Percentiles rank a stretch among this genome's conserved stretches.
Evolutionary conservation across 768 basidiomycete species (phyloP).

Genomic region (Leucosporidium creatinivorum): DNA sequence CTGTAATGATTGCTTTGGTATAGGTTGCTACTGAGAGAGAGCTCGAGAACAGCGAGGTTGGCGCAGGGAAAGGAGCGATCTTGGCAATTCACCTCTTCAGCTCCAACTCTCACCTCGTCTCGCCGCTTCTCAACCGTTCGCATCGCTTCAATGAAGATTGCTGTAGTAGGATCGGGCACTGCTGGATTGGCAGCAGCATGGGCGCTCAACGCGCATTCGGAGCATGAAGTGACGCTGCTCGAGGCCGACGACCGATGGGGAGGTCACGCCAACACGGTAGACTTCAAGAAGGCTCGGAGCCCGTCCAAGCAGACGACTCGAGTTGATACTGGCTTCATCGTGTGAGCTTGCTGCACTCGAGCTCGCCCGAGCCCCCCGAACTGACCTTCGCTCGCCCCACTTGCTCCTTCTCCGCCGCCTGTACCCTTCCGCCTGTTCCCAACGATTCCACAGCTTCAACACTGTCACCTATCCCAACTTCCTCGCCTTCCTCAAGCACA

Average conservation of each 20-base stretch:
- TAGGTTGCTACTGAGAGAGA: too few species aligned
- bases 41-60: too few species aligned
- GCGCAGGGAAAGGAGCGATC: too few species aligned
- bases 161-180: constrained; percentile 70
- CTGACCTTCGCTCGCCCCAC: background rate
- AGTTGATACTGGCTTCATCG: constrained; percentile 65
- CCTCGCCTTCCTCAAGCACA: constrained; percentile 56
- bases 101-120: too few species aligned
- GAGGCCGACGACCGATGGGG: constrained; percentile 62
- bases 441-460: constrained; percentile 45
- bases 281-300: constrained; percentile 44
- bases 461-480: constrained; percentile 72
- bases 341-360: constrained; percentile 39
- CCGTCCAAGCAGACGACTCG: constrained; percentile 43
- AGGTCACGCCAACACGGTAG: constrained; percentile 70
- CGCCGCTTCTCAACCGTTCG: too few species aligned
- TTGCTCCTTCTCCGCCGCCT: background rate
- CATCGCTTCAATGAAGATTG: constrained; percentile 44
- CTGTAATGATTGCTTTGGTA: too few species aligned
- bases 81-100: too few species aligned
- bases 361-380: too few species aligned
- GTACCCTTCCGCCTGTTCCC: background rate
- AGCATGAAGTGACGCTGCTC: constrained; percentile 67
- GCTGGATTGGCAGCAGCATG: constrained; percentile 70
- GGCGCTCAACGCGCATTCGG: constrained; percentile 67